A percentile compares a stretch with the other conserved stretches of the same genome.
Evolutionary conservation across 306 rosid species (phyloP).

Genomic region (Pyrus pyrifolia): DNA sequence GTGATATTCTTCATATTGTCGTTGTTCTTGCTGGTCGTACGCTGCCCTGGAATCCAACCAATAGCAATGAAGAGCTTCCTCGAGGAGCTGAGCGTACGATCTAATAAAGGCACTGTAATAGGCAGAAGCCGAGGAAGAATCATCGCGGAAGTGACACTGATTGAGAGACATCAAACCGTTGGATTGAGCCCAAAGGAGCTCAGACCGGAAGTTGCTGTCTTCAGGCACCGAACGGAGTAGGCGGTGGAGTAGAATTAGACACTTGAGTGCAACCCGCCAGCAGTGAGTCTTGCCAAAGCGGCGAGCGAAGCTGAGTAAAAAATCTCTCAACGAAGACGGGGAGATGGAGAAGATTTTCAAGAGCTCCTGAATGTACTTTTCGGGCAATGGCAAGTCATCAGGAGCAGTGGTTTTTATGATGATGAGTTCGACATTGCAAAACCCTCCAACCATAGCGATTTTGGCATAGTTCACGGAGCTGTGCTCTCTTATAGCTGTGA

Average conservation of each 20-base stretch:
- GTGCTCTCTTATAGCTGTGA: conserved; percentile 47
- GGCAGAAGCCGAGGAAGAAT: conserved; percentile 17
- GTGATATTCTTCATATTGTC: background rate
- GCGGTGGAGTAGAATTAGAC: conserved; percentile 74
- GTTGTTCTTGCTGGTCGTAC: background rate
- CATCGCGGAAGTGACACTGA: conserved; percentile 48
- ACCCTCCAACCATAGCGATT: conserved; percentile 54
- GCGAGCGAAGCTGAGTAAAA: conserved; percentile 54
- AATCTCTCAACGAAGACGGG: conserved; percentile 39
- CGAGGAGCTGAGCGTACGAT: conserved; percentile 54
- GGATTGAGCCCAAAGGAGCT: conserved; percentile 48
- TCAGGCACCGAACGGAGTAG: conserved; percentile 52
- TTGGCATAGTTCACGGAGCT: conserved; percentile 51
- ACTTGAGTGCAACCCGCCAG: conserved; percentile 84
- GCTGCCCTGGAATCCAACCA: conserved; percentile 13
- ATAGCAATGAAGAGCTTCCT: conserved; percentile 47
- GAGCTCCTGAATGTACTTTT: conserved; percentile 48
- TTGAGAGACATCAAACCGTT: conserved; percentile 50
- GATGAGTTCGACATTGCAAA: conserved; percentile 43
- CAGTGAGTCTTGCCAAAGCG: conserved; percentile 51
- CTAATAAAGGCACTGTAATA: conserved; percentile 39
- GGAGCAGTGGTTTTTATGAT: conserved; percentile 62
- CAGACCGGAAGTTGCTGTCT: conserved; percentile 26
- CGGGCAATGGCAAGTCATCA: conserved; percentile 48
- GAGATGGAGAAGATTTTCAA: conserved; percentile 58